A percentile compares a stretch with the other conserved stretches of the same genome.
phyloP scores from a whole-genome alignment of 441 rosid genomes.

The Arabidopsis lyrata region DNA sequence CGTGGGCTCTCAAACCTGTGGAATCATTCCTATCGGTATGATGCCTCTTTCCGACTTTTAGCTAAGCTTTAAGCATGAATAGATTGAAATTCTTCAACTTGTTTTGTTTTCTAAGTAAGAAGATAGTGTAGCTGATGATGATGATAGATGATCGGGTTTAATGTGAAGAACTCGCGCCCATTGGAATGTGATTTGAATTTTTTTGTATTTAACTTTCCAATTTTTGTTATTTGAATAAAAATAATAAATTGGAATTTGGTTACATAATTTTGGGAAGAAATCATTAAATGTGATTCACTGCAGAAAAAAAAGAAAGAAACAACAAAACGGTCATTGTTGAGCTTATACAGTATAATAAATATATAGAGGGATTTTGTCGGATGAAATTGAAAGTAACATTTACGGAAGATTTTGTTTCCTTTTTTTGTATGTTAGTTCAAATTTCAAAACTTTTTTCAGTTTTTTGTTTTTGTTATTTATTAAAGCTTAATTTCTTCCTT shows the following conservation, averaged over 20 bases:
- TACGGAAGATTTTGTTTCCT: conserved; percentile 38
- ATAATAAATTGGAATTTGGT: not conserved
- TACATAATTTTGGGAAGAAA: conserved; percentile 15
- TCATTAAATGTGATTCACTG: conserved; percentile 32
- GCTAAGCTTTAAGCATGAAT: not conserved
- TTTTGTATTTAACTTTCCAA: not conserved
- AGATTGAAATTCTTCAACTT: not conserved
- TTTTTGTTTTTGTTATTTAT: not conserved
- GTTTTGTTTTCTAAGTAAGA: not conserved
- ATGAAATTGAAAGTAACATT: conserved; percentile 38
- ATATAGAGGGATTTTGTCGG: conserved; percentile 38
- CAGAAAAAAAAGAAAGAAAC: not conserved
- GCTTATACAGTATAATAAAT: conserved; percentile 15
- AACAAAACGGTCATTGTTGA: conserved; percentile 38
- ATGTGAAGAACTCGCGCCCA: conserved; percentile 14
- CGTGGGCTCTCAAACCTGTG: conserved; percentile 2
- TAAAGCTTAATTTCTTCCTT: conserved; percentile 4
- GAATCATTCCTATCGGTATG: conserved; percentile 20
- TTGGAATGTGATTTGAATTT: not conserved
- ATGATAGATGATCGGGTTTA: not conserved
- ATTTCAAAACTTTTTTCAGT: conserved; percentile 30
- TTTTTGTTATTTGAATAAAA: conserved; percentile 1
- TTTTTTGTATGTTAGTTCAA: conserved; percentile 41
- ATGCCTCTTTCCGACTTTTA: not conserved
- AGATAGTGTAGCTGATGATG: conserved; percentile 14